Evolutionary conservation across 768 basidiomycete species (phyloP).

Genomic region (Phaeolepiota aurea): DNA sequence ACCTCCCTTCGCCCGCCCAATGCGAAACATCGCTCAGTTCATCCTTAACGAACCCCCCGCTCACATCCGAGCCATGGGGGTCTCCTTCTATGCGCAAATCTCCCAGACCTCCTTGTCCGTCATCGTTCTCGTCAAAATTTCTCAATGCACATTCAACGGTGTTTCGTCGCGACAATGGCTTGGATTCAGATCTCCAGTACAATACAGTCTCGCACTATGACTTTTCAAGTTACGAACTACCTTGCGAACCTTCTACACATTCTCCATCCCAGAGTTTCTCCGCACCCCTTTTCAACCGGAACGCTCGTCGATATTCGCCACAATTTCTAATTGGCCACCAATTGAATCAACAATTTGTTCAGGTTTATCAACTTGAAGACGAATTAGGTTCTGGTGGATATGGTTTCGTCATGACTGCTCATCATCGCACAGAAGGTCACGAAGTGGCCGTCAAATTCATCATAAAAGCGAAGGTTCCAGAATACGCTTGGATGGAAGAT

Average conservation of each 20-base stretch:
- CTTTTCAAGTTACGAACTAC: background rate
- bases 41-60: background rate
- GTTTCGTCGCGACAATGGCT: background rate
- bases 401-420: constrained; percentile 89
- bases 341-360: constrained; percentile 53
- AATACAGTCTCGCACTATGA: background rate
- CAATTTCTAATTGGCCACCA: constrained; percentile 53
- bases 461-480: constrained; percentile 64
- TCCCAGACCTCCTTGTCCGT: background rate
- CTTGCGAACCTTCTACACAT: background rate
- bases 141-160: background rate
- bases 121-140: background rate
- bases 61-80: background rate
- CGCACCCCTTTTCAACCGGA: constrained; percentile 16
- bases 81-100: background rate
- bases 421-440: constrained; percentile 43
- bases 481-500: constrained; percentile 56
- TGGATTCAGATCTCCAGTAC: background rate
- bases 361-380: constrained; percentile 53
- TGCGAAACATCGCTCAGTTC: constrained; percentile 5
- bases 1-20: no score
- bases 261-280: constrained; percentile 1
- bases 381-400: constrained; percentile 90
- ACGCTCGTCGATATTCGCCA: constrained; percentile 25
- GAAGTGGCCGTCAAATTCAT: constrained; percentile 97